These are phyloP conservation scores for Yamadazyma endophytica DNA, from an alignment of 805 yeast genomes.

Conservation along the genomic window DNA sequence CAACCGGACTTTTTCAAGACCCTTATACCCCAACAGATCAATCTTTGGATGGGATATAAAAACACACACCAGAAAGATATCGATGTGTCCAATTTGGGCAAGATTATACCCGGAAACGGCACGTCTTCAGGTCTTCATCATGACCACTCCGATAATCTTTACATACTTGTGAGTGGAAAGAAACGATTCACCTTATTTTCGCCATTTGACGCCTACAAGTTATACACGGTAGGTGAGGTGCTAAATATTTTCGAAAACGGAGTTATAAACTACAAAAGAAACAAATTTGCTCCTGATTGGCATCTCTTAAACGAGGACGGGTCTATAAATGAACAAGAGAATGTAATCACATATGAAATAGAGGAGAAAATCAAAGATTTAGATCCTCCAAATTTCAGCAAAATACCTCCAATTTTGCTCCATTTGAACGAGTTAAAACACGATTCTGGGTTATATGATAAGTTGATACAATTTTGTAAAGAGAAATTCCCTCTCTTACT, in stretches of 20 bases:
- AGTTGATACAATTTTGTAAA: constrained; percentile 34
- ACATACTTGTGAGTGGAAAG: constrained; percentile 54
- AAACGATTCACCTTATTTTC: constrained; percentile 66
- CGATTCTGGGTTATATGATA: constrained; percentile 9
- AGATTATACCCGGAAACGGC: constrained; percentile 53
- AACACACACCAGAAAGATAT: constrained; percentile 10
- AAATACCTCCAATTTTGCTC: constrained; percentile 57
- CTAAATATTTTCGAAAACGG: constrained; percentile 54
- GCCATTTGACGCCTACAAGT: constrained; percentile 55
- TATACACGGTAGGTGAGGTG: constrained; percentile 66
- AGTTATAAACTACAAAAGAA: constrained; percentile 55
- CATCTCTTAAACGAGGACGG: constrained; percentile 58
- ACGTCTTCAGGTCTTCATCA: constrained; percentile 75
- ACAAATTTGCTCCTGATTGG: constrained; percentile 63
- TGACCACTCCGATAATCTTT: constrained; percentile 76
- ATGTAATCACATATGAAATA: constrained; percentile 32
- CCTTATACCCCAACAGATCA: constrained; percentile 65
- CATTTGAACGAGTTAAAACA: constrained; percentile 45
- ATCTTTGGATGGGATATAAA: constrained; percentile 63
- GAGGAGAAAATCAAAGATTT: constrained; percentile 20
- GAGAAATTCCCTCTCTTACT: constrained; percentile 47
- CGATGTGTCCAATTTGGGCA: constrained; percentile 19
- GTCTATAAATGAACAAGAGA: constrained; percentile 48
- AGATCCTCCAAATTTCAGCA: constrained; percentile 64
- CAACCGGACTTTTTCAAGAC: constrained; percentile 37